Conservation (phyloP, 2,329 filamentous ascomycete genomes). For the Pseudogymnoascus sp. region DNA sequence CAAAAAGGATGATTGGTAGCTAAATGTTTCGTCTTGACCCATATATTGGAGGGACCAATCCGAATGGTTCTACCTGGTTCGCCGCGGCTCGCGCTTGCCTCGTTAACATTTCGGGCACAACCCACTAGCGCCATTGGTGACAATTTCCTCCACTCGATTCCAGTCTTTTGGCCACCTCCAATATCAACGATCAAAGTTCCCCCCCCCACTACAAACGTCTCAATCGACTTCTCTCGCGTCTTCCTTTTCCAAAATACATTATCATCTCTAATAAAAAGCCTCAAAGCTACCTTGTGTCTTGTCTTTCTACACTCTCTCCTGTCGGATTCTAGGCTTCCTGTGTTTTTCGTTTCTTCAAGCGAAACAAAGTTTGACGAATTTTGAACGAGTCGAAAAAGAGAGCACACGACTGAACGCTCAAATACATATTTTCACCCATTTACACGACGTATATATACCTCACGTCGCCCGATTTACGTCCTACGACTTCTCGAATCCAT, state of each 20-base stretch:
- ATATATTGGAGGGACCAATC: conserved; percentile 6
- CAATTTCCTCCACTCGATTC: conserved; percentile 7
- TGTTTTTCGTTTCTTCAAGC: conserved; percentile 7
- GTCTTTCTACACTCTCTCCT: conserved; percentile 3
- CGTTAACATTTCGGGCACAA: conserved; percentile 8
- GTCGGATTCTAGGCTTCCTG: conserved; percentile 7
- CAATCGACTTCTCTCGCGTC: conserved; percentile 8
- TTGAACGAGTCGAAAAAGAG: not conserved
- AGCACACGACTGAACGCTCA: conserved; percentile 4
- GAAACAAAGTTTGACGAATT: conserved; percentile 6
- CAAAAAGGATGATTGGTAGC: not conserved
- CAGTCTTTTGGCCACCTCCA: conserved; percentile 9
- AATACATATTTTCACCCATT: conserved; percentile 4
- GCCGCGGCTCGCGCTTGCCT: conserved; percentile 9
- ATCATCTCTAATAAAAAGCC: conserved; percentile 5
- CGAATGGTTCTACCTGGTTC: conserved; percentile 7
- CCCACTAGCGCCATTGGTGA: conserved; percentile 9
- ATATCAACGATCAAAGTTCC: conserved; percentile 8
- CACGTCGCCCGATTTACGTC: not conserved
- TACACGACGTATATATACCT: conserved; percentile 4
- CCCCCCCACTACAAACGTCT: conserved; percentile 7
- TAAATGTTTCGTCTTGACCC: not conserved
- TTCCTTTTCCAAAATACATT: conserved; percentile 1
- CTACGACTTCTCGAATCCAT: conserved; percentile 1
- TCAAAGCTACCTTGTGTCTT: conserved; percentile 7